Evolutionary conservation across 441 rosid species (phyloP).

Genomic region (Jatropha podagrica): DNA sequence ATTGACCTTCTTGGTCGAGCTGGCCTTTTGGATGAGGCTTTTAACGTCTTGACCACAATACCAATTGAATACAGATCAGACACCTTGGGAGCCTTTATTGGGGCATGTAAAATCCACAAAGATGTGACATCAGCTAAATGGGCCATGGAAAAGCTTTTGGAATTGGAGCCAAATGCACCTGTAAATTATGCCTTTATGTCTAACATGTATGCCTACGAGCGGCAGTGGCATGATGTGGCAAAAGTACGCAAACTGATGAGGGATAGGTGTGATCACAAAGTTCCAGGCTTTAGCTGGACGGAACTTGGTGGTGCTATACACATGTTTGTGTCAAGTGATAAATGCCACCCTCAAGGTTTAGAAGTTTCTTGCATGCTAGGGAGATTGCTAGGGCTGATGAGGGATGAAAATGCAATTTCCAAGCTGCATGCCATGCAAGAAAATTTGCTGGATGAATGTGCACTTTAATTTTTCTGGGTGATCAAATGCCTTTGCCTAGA

Average conservation of each 20-base stretch:
- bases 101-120: conserved; percentile 60
- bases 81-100: conserved; percentile 54
- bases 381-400: conserved; percentile 7
- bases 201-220: conserved; percentile 52
- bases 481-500: conserved; percentile 2
- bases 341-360: conserved; percentile 23
- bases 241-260: conserved; percentile 46
- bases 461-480: conserved; percentile 8
- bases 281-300: conserved; percentile 67
- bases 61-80: conserved; percentile 38
- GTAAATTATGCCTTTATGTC: conserved; percentile 61
- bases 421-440: neutral
- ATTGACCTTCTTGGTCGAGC: conserved; percentile 68
- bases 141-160: conserved; percentile 58
- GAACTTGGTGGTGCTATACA: conserved; percentile 26
- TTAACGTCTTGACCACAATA: conserved; percentile 41
- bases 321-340: conserved; percentile 32
- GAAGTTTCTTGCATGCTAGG: conserved; percentile 13
- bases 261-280: conserved; percentile 43
- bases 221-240: conserved; percentile 57
- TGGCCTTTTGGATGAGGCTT: conserved; percentile 59
- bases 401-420: neutral
- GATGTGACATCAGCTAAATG: conserved; percentile 36
- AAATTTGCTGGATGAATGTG: conserved; percentile 14
- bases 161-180: conserved; percentile 48